Conservation (phyloP, 164 flowering plant species). For the Nymphaea thermarum region DNA sequence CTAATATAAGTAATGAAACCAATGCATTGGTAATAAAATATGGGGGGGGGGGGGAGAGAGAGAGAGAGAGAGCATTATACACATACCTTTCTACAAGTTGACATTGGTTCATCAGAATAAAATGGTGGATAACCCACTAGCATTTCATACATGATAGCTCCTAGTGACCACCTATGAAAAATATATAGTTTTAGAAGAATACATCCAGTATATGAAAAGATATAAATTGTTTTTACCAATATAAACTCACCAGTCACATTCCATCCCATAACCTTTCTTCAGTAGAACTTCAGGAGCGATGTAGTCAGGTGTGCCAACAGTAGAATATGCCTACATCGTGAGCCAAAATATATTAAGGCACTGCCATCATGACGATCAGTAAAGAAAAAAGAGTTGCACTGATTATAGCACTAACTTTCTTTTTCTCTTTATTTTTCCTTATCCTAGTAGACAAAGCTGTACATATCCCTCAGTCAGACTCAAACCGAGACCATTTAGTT, state of each 20-base stretch:
- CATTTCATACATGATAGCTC: slow-evolving; percentile 52
- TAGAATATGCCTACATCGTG: slow-evolving; percentile 26
- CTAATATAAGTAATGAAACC: too few relatives aligned
- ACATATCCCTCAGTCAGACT: too few relatives aligned
- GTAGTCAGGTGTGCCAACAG: slow-evolving; percentile 35
- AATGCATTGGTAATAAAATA: too few relatives aligned
- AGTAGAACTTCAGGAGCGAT: slow-evolving; percentile 29
- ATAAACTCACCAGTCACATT: slow-evolving; percentile 31
- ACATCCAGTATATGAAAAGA: neutral
- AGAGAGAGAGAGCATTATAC: neutral
- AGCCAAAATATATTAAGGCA: neutral
- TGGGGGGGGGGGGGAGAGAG: too few relatives aligned
- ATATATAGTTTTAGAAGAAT: neutral
- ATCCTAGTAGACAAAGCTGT: too few relatives aligned
- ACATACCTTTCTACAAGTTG: slow-evolving; percentile 50
- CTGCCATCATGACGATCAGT: too few relatives aligned
- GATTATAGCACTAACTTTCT: too few relatives aligned
- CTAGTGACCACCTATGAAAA: slow-evolving; percentile 47
- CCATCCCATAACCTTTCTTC: slow-evolving; percentile 40
- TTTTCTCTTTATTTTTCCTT: too few relatives aligned
- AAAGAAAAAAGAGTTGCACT: too few relatives aligned
- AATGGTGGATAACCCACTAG: slow-evolving; percentile 57
- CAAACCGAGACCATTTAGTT: too few relatives aligned
- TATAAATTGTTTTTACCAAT: neutral
- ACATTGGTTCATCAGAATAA: slow-evolving; percentile 54